Conservation (phyloP, 1,284 basidiomycete genomes). For the Microbotryum intermedium region DNA sequence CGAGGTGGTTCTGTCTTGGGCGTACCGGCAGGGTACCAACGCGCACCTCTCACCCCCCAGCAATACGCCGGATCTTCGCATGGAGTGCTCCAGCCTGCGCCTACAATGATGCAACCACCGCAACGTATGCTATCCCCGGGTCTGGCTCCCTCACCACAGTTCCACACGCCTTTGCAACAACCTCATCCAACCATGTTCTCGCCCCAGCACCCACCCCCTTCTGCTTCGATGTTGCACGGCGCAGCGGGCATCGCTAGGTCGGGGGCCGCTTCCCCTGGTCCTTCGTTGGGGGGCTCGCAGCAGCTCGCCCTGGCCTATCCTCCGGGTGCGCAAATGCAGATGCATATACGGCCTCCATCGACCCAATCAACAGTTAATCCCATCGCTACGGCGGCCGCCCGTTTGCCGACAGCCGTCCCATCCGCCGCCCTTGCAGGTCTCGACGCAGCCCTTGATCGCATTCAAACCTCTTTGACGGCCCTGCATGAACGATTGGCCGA, state of each 20-base stretch:
- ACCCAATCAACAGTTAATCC: background rate
- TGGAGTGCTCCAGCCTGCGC: background rate
- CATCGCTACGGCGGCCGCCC: background rate
- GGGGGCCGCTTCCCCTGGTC: background rate
- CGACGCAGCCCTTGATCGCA: constrained; percentile 66
- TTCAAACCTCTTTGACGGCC: constrained; percentile 81
- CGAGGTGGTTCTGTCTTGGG: background rate
- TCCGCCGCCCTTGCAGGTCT: constrained; percentile 38
- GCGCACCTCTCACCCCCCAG: background rate
- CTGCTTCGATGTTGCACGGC: background rate
- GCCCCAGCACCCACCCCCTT: background rate
- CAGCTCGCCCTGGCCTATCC: constrained; percentile 4
- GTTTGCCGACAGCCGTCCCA: background rate
- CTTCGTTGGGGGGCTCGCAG: background rate
- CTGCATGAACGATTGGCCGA: constrained; percentile 76
- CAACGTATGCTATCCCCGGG: no score
- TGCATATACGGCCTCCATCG: background rate
- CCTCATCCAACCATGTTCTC: background rate
- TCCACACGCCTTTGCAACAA: no score
- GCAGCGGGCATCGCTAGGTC: background rate
- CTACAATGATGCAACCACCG: no score
- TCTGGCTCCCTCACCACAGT: no score
- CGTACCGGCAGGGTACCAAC: background rate
- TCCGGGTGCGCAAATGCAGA: background rate
- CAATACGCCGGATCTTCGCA: constrained; percentile 1